Evolutionary conservation across 257 asterid genomes (phyloP).

Genomic region (Nicotiana knightiana): DNA sequence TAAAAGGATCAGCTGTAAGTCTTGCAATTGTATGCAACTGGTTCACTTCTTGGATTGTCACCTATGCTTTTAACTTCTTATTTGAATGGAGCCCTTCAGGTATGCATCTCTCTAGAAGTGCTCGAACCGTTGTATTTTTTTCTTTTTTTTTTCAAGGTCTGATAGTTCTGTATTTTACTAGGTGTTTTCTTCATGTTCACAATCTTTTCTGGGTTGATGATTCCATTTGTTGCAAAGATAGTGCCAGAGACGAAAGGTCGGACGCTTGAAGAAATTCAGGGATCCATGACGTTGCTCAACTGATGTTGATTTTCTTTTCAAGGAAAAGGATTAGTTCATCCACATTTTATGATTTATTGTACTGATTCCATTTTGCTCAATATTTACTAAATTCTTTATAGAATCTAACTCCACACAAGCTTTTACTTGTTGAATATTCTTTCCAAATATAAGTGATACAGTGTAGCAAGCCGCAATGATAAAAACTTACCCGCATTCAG

Average conservation of each 20-base stretch:
- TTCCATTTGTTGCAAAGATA: conserved; percentile 49
- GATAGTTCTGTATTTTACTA: conserved; percentile 10
- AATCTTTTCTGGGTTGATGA: conserved; percentile 27
- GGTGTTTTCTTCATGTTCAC: conserved; percentile 50
- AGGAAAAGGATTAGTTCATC: neutral
- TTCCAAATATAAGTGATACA: too few relatives aligned
- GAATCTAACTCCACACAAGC: too few relatives aligned
- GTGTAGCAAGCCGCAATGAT: too few relatives aligned
- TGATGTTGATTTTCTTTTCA: neutral
- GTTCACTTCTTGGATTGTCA: conserved; percentile 49
- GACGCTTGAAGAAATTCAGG: conserved; percentile 65
- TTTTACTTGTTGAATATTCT: too few relatives aligned
- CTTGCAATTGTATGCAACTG: conserved; percentile 56
- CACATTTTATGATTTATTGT: neutral
- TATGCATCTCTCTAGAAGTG: conserved; percentile 11
- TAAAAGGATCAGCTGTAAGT: conserved; percentile 62
- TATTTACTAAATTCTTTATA: too few relatives aligned
- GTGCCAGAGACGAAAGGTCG: conserved; percentile 91
- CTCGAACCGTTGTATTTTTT: neutral
- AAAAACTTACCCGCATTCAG: too few relatives aligned
- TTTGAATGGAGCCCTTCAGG: conserved; percentile 70
- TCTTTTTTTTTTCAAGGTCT: neutral
- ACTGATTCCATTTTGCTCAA: too few relatives aligned
- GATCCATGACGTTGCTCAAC: conserved; percentile 22
- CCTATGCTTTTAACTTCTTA: conserved; percentile 56